Percentiles rank a stretch among this genome's conserved stretches.
Conservation (phyloP, 306 rosid species). For the apple (Malus domestica) region DNA sequence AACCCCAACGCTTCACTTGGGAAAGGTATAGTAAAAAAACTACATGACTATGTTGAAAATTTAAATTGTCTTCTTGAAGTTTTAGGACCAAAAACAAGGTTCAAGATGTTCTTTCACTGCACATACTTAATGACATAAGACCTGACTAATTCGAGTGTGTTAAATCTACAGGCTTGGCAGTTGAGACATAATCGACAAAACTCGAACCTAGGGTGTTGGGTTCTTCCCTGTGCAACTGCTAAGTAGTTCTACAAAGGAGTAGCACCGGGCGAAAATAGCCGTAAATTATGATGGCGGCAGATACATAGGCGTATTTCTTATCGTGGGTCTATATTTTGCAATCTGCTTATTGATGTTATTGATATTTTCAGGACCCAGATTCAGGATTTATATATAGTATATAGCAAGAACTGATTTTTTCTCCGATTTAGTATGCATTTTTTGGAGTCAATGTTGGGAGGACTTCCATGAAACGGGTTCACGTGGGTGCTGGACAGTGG, state of each 20-base stretch:
- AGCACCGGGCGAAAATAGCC: background rate
- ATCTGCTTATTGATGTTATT: background rate
- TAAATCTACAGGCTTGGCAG: constrained; percentile 29
- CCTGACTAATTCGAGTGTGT: constrained; percentile 11
- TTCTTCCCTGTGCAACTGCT: constrained; percentile 33
- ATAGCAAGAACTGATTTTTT: background rate
- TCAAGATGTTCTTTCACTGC: background rate
- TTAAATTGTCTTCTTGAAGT: background rate
- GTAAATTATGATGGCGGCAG: background rate
- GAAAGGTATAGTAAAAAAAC: constrained; percentile 22
- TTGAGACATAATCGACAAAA: constrained; percentile 22
- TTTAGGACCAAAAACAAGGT: background rate
- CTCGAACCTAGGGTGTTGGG: constrained; percentile 20
- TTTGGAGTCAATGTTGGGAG: too few relatives aligned
- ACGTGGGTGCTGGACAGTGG: too few relatives aligned
- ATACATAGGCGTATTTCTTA: too few relatives aligned
- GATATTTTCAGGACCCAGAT: constrained; percentile 4
- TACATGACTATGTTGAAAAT: background rate
- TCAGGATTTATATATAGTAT: background rate
- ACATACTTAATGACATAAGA: background rate
- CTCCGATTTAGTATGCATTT: background rate
- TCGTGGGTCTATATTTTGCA: background rate
- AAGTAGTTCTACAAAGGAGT: background rate
- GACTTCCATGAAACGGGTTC: too few relatives aligned
- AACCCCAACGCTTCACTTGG: constrained; percentile 16